These are phyloP conservation scores for Curvularia eragrostidis DNA, from an alignment of 2,329 filamentous ascomycete species.

Conservation along the genomic window DNA sequence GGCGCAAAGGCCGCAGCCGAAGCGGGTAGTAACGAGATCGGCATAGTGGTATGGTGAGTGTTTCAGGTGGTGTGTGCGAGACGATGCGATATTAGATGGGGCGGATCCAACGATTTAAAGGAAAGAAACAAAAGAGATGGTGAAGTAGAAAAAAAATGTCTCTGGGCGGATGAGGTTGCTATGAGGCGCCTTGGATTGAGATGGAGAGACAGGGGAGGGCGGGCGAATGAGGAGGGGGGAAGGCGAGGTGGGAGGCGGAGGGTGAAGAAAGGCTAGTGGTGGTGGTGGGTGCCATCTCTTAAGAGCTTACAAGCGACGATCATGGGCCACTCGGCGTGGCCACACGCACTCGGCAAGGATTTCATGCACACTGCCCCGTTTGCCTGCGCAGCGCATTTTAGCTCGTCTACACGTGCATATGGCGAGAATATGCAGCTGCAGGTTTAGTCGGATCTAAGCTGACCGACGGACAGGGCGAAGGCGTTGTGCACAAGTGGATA, in stretches of 20 bases:
- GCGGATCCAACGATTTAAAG: slow-evolving; percentile 45
- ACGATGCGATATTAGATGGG: slow-evolving; percentile 46
- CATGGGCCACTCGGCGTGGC: slow-evolving; percentile 44
- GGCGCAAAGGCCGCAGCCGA: slow-evolving; percentile 97
- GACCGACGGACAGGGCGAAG: slow-evolving; percentile 43
- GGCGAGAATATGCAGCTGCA: slow-evolving; percentile 46
- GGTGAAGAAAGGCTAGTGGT: slow-evolving; percentile 48
- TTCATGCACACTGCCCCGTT: slow-evolving; percentile 51
- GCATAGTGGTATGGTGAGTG: slow-evolving; percentile 64
- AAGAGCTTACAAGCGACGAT: slow-evolving; percentile 47
- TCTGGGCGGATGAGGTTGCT: slow-evolving; percentile 46
- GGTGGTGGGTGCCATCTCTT: slow-evolving; percentile 48
- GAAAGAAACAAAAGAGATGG: slow-evolving; percentile 44
- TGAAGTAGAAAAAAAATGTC: slow-evolving; percentile 39
- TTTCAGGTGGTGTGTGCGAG: slow-evolving; percentile 37
- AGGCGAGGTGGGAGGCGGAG: slow-evolving; percentile 53
- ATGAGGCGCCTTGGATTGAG: slow-evolving; percentile 46
- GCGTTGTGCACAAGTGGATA: slow-evolving; percentile 46
- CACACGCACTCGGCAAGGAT: slow-evolving; percentile 44
- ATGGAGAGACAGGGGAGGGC: slow-evolving; percentile 47
- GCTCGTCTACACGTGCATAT: slow-evolving; percentile 48
- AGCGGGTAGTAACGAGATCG: slow-evolving; percentile 88
- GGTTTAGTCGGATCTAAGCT: slow-evolving; percentile 48
- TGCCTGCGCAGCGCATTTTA: slow-evolving; percentile 47
- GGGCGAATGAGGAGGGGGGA: slow-evolving; percentile 52